Percentiles rank a stretch among this genome's conserved stretches.
Conservation (phyloP, 805 yeast species). For the Metschnikowia similis region DNA sequence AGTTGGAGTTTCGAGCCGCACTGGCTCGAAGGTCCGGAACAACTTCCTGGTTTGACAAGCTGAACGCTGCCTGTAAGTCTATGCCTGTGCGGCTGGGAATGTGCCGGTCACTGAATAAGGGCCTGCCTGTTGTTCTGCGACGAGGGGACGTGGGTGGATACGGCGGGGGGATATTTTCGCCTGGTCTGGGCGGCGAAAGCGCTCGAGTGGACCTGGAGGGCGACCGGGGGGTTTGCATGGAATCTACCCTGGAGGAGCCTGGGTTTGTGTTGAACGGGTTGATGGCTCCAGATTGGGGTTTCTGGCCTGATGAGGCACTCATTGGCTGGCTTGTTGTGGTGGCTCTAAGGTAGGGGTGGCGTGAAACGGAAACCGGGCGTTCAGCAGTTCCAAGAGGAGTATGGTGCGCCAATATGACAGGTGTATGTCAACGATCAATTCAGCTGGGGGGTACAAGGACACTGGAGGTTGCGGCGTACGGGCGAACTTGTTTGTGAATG, state of each 20-base stretch:
- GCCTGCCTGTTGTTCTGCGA: constrained; percentile 42
- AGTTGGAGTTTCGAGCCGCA: constrained; percentile 2
- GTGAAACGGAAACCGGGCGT: not conserved
- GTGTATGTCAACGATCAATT: not conserved
- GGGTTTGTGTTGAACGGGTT: constrained; percentile 4
- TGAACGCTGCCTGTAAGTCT: constrained; percentile 82
- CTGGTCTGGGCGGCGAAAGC: constrained; percentile 35
- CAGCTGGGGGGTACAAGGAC: not conserved
- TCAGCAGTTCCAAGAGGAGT: not conserved
- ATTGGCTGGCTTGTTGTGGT: not conserved
- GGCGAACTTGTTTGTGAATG: constrained; percentile 5
- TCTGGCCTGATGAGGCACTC: constrained; percentile 1
- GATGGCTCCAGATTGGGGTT: constrained; percentile 1
- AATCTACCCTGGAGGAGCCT: not conserved
- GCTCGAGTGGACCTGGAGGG: constrained; percentile 40
- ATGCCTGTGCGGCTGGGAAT: constrained; percentile 86
- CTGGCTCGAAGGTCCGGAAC: constrained; percentile 29
- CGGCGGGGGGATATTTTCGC: constrained; percentile 18
- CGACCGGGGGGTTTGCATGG: constrained; percentile 34
- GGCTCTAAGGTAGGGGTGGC: not conserved
- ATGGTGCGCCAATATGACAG: not conserved
- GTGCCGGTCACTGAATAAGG: constrained; percentile 74
- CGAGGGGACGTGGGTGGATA: constrained; percentile 41
- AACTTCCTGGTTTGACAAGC: constrained; percentile 46
- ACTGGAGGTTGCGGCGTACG: not conserved